These are phyloP conservation scores for Saraca asoca DNA, from an alignment of 331 rosid genomes.

Conservation along the genomic window DNA sequence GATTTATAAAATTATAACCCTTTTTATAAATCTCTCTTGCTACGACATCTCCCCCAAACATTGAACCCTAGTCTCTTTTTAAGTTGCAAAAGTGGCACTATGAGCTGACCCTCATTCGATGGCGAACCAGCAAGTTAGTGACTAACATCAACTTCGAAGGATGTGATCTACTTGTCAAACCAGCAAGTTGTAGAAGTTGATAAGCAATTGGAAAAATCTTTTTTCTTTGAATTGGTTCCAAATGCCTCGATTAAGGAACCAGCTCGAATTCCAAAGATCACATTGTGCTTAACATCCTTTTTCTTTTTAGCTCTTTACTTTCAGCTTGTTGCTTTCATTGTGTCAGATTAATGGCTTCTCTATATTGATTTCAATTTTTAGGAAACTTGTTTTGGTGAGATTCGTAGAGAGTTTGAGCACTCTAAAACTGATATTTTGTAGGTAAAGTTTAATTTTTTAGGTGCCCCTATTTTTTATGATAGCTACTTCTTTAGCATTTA, in stretches of 20 bases:
- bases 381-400: constrained; percentile 79
- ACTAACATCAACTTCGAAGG: too few species aligned
- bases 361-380: constrained; percentile 32
- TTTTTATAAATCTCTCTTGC: too few species aligned
- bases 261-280: constrained; percentile 87
- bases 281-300: constrained; percentile 58
- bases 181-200: constrained; percentile 37
- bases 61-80: too few species aligned
- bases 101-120: too few species aligned
- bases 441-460: constrained; percentile 36
- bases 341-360: neutral
- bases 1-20: too few species aligned
- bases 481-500: neutral
- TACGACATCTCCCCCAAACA: too few species aligned
- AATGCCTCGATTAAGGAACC: constrained; percentile 74
- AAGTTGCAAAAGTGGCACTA: too few species aligned
- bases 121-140: too few species aligned
- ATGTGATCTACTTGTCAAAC: too few species aligned
- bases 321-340: neutral
- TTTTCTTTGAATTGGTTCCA: constrained; percentile 92
- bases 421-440: constrained; percentile 57
- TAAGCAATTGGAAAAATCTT: constrained; percentile 83
- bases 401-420: constrained; percentile 88
- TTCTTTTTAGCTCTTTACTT: neutral
- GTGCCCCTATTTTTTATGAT: neutral